Percentiles rank a stretch among this genome's conserved stretches.
These are phyloP conservation scores for Oehlia diaphana DNA, from an alignment of 192 early-diverging fungal species.

Conservation along the genomic window DNA sequence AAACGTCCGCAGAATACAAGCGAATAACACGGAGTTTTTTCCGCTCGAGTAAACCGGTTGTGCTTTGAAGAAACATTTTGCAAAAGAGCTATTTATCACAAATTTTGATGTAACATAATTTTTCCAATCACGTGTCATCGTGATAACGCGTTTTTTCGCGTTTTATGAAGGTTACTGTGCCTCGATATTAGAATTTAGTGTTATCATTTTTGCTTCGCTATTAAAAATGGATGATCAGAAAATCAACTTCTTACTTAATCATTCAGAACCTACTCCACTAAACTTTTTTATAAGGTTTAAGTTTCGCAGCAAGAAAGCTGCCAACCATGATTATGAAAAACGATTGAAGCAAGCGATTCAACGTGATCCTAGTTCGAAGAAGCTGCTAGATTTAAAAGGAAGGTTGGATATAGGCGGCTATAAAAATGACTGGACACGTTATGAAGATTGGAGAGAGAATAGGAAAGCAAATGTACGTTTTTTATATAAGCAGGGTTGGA, in stretches of 20 bases:
- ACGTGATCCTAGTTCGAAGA: constrained; percentile 9
- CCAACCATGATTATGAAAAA: constrained; percentile 1
- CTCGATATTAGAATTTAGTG: too few relatives aligned
- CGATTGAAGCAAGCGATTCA: constrained; percentile 17
- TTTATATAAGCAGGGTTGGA: background rate
- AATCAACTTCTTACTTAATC: constrained; percentile 12
- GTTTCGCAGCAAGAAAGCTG: constrained; percentile 13
- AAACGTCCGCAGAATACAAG: too few relatives aligned
- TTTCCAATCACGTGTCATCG: too few relatives aligned
- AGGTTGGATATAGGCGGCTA: constrained; percentile 1
- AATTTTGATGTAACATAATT: too few relatives aligned
- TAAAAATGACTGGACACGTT: constrained; percentile 17
- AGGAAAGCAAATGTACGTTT: background rate
- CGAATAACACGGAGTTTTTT: too few relatives aligned
- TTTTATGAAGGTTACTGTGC: too few relatives aligned
- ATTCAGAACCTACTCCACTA: constrained; percentile 2
- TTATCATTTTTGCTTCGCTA: background rate
- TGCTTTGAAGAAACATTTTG: too few relatives aligned
- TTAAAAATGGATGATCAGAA: background rate
- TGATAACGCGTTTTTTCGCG: too few relatives aligned
- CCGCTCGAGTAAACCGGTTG: too few relatives aligned
- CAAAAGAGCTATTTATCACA: too few relatives aligned
- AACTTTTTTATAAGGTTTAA: constrained; percentile 19
- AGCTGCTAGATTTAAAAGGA: constrained; percentile 17
- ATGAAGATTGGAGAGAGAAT: background rate